Conservation (phyloP, 2,329 filamentous ascomycete species). For the Knoxdaviesia capensis region DNA sequence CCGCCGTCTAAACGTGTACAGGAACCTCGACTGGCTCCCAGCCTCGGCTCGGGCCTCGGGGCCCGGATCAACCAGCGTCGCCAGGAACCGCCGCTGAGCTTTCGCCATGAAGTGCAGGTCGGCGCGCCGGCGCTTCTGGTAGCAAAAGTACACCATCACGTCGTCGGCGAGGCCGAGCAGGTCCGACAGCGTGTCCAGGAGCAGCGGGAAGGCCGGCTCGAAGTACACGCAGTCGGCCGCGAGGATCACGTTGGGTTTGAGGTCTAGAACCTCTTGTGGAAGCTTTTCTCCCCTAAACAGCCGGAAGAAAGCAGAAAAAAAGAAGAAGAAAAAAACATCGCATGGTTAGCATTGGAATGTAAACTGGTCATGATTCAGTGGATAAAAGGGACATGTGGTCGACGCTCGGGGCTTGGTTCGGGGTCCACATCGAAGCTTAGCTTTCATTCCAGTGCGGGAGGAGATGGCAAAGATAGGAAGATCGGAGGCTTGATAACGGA, state of each 20-base stretch:
- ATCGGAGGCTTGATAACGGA: neutral
- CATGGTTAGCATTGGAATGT: neutral
- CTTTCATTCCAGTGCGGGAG: neutral
- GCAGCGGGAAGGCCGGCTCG: slow-evolving; percentile 79
- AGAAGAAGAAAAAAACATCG: slow-evolving; percentile 3
- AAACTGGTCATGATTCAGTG: neutral
- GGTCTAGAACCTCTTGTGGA: slow-evolving; percentile 26
- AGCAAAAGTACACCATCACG: slow-evolving; percentile 60
- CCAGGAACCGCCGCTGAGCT: slow-evolving; percentile 43
- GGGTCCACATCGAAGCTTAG: neutral
- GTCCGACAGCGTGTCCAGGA: slow-evolving; percentile 58
- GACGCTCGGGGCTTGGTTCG: neutral
- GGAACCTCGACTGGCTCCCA: slow-evolving; percentile 35
- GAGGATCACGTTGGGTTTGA: slow-evolving; percentile 61
- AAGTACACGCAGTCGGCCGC: slow-evolving; percentile 96
- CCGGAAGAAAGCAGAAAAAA: slow-evolving; percentile 8
- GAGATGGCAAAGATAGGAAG: neutral
- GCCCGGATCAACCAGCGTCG: slow-evolving; percentile 23
- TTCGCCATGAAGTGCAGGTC: slow-evolving; percentile 57
- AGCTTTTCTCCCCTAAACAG: slow-evolving; percentile 35
- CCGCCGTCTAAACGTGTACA: slow-evolving; percentile 30
- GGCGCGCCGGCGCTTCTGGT: slow-evolving; percentile 76
- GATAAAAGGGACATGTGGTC: neutral
- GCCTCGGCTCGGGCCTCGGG: slow-evolving; percentile 40
- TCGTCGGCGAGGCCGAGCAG: slow-evolving; percentile 53